A percentile compares a stretch with the other conserved stretches of the same genome.
phyloP scores from a whole-genome alignment of 2,329 filamentous ascomycete genomes.

The Pseudogymnoascus sp. region DNA sequence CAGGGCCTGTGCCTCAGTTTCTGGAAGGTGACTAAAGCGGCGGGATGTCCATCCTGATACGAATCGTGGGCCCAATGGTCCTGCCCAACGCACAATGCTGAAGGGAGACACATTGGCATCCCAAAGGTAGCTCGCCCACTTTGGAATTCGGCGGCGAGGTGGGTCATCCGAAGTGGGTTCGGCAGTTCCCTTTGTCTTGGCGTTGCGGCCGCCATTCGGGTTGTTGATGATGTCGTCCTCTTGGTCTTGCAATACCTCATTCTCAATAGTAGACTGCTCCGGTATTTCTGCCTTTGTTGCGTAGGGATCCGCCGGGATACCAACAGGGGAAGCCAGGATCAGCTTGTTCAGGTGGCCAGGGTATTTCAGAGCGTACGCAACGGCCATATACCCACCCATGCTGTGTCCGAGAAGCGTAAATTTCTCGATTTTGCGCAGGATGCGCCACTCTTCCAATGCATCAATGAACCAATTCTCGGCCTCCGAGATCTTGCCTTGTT shows the following conservation, averaged over 20 bases:
- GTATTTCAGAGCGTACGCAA: constrained; percentile 94
- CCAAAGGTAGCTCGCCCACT: constrained; percentile 91
- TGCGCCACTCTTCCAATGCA: constrained; percentile 90
- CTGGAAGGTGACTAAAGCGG: constrained; percentile 80
- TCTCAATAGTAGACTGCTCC: constrained; percentile 60
- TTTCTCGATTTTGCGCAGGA: constrained; percentile 77
- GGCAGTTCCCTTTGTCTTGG: constrained; percentile 26
- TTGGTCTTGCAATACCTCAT: constrained; percentile 74
- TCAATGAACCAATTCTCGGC: constrained; percentile 96
- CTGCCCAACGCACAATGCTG: constrained; percentile 76
- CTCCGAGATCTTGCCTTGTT: constrained; percentile 71
- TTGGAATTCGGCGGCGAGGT: constrained; percentile 52
- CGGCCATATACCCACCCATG: constrained; percentile 87
- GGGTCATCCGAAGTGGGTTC: constrained; percentile 25
- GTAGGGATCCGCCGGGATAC: constrained; percentile 89
- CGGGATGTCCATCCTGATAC: constrained; percentile 93
- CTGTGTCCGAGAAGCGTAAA: constrained; percentile 93
- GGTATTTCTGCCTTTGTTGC: constrained; percentile 75
- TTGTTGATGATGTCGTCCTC: constrained; percentile 36
- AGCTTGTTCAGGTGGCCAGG: constrained; percentile 91
- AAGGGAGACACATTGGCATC: constrained; percentile 96
- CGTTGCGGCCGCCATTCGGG: constrained; percentile 34
- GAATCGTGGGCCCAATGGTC: constrained; percentile 81
- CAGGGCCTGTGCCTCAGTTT: constrained; percentile 70
- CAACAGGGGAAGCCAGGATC: constrained; percentile 88